A percentile compares a stretch with the other conserved stretches of the same genome.
phyloP scores from a whole-genome alignment of 768 basidiomycete genomes.

The Hygrocybe coccinea region DNA sequence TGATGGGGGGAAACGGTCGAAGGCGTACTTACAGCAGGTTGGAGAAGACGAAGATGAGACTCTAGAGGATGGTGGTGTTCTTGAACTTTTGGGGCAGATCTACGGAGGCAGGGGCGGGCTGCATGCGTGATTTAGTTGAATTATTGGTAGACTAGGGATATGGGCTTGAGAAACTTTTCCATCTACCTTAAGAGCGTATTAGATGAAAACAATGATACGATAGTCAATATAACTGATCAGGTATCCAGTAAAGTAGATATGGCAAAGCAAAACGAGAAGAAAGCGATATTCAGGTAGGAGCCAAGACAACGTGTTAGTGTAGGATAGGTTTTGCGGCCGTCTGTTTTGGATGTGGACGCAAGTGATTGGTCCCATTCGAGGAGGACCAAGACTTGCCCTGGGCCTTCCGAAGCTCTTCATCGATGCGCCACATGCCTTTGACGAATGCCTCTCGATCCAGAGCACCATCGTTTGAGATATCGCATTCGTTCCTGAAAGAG shows the following conservation, averaged over 20 bases:
- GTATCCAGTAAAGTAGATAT: background rate
- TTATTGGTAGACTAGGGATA: too few species aligned
- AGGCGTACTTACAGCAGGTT: slow-evolving; percentile 38
- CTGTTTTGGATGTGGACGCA: slow-evolving; percentile 15
- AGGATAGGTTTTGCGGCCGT: slow-evolving; percentile 10
- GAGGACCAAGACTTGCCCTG: slow-evolving; percentile 32
- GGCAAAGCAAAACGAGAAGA: background rate
- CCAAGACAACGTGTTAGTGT: background rate
- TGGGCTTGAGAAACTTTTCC: too few species aligned
- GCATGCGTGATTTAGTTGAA: background rate
- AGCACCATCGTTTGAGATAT: slow-evolving; percentile 48
- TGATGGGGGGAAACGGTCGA: slow-evolving; percentile 51
- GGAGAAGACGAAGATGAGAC: slow-evolving; percentile 58
- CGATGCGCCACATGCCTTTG: slow-evolving; percentile 81
- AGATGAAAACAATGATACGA: too few species aligned
- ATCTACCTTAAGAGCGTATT: too few species aligned
- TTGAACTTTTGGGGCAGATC: slow-evolving; percentile 83
- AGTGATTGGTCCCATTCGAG: slow-evolving; percentile 14
- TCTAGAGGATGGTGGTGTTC: slow-evolving; percentile 74
- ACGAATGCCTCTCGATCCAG: slow-evolving; percentile 64
- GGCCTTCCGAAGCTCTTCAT: slow-evolving; percentile 70
- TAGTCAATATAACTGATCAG: too few species aligned
- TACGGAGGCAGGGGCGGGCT: slow-evolving; percentile 48
- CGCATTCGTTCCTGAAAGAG: slow-evolving; percentile 61
- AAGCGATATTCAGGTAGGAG: background rate